Conservation (phyloP, 2,329 filamentous ascomycete genomes). For the Ophiostoma australiae region DNA sequence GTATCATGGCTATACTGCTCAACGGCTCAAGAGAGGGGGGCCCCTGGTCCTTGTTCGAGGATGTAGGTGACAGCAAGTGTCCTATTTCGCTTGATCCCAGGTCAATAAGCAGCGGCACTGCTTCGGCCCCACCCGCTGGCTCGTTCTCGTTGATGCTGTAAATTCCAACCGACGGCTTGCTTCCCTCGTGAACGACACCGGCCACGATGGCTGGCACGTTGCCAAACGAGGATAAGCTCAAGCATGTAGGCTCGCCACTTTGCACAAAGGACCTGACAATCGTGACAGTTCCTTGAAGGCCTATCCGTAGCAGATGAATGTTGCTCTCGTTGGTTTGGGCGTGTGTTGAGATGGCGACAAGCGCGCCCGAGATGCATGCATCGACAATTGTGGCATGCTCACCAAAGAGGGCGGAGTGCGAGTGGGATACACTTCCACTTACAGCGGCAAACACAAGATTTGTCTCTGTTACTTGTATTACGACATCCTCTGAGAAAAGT, state of each 20-base stretch:
- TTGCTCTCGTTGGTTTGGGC: conserved; percentile 36
- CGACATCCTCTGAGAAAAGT: conserved; percentile 35
- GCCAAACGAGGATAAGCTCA: conserved; percentile 36
- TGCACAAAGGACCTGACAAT: conserved; percentile 35
- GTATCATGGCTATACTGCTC: conserved; percentile 40
- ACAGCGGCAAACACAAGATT: conserved; percentile 40
- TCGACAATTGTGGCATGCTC: conserved; percentile 35
- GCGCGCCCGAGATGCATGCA: conserved; percentile 39
- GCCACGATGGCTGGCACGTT: conserved; percentile 33
- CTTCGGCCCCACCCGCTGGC: background rate
- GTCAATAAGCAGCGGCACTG: background rate
- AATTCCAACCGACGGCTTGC: conserved; percentile 35
- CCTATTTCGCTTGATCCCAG: background rate
- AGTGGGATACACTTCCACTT: conserved; percentile 27
- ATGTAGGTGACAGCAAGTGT: background rate
- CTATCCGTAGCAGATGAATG: conserved; percentile 37
- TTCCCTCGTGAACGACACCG: conserved; percentile 35
- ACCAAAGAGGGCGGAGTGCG: conserved; percentile 18
- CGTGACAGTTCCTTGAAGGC: conserved; percentile 30
- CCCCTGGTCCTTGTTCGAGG: background rate
- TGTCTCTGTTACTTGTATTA: conserved; percentile 53
- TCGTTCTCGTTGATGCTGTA: conserved; percentile 27
- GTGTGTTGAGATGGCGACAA: conserved; percentile 43
- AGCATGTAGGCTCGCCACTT: conserved; percentile 47
- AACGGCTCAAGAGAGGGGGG: conserved; percentile 38